phyloP scores from a whole-genome alignment of 306 rosid species.

The Neltuma alba region DNA sequence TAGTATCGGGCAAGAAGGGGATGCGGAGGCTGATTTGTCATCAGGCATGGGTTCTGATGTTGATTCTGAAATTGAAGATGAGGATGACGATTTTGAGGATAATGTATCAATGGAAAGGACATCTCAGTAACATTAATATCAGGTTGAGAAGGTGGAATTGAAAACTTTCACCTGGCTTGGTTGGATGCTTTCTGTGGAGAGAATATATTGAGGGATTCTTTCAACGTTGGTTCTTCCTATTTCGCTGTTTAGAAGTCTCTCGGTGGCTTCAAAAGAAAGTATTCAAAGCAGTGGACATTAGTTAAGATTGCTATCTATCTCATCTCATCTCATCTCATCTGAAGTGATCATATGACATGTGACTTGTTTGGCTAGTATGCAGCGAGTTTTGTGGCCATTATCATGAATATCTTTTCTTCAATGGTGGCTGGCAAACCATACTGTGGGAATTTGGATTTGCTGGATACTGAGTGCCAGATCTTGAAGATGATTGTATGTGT shows the following conservation, averaged over 20 bases:
- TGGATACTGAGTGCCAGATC: not conserved
- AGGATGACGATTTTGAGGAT: conserved; percentile 44
- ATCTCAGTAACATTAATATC: not conserved
- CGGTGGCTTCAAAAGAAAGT: conserved; percentile 4
- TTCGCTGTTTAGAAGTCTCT: conserved; percentile 23
- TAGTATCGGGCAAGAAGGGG: conserved; percentile 30
- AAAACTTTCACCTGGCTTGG: not conserved
- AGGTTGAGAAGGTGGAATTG: not conserved
- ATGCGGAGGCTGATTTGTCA: conserved; percentile 41
- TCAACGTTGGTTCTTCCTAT: conserved; percentile 6
- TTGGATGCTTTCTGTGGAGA: not conserved
- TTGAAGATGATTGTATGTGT: not conserved
- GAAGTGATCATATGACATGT: conserved; percentile 6
- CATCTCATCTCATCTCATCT: conserved; percentile 19
- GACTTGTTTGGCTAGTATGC: conserved; percentile 1
- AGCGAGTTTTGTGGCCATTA: not conserved
- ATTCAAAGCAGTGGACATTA: not conserved
- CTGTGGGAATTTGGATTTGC: conserved; percentile 1
- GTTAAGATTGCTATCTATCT: conserved; percentile 7
- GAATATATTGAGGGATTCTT: not conserved
- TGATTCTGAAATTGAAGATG: conserved; percentile 50
- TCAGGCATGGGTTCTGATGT: conserved; percentile 44
- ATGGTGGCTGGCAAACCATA: conserved; percentile 19
- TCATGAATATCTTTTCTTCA: conserved; percentile 17
- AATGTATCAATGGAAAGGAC: conserved; percentile 35